phyloP scores from a whole-genome alignment of 164 flowering plant species.

The Liquidambar formosana region DNA sequence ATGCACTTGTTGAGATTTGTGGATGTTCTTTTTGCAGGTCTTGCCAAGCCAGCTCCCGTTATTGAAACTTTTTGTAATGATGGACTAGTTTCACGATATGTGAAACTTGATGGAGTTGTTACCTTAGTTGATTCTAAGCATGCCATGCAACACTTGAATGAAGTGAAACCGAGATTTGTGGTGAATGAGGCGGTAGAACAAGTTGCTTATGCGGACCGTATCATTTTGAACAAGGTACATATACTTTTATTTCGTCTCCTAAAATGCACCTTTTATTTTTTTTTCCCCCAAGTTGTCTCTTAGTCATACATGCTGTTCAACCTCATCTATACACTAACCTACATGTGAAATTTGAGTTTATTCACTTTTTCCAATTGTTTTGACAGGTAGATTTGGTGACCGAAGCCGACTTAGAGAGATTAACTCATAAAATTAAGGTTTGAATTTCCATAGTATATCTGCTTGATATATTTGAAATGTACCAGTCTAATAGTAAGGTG shows the following conservation, averaged over 20 bases:
- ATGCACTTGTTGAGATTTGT: neutral
- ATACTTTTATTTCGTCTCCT: neutral
- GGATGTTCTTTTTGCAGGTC: slow-evolving; percentile 52
- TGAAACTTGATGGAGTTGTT: slow-evolving; percentile 97
- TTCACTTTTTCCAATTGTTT: slow-evolving; percentile 2
- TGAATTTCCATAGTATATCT: neutral
- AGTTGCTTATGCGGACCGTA: slow-evolving; percentile 97
- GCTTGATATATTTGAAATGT: neutral
- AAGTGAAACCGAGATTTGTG: slow-evolving; percentile 96
- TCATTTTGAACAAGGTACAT: slow-evolving; percentile 92
- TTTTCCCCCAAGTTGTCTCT: no score
- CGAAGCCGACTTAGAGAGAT: slow-evolving; percentile 55
- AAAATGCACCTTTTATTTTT: neutral
- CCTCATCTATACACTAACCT: neutral
- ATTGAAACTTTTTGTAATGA: slow-evolving; percentile 90
- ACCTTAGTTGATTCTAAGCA: slow-evolving; percentile 94
- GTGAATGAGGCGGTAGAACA: slow-evolving; percentile 98
- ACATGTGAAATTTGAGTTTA: neutral
- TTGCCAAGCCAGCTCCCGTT: slow-evolving; percentile 98
- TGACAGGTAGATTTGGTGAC: slow-evolving; percentile 83
- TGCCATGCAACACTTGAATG: slow-evolving; percentile 81
- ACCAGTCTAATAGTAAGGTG: no score
- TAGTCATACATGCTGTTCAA: neutral
- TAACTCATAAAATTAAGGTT: slow-evolving; percentile 77
- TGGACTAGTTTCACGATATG: slow-evolving; percentile 73